Base-by-base conservation (phyloP, 1,284 basidiomycete species). In the Stygiomarasmius scandens region DNA sequence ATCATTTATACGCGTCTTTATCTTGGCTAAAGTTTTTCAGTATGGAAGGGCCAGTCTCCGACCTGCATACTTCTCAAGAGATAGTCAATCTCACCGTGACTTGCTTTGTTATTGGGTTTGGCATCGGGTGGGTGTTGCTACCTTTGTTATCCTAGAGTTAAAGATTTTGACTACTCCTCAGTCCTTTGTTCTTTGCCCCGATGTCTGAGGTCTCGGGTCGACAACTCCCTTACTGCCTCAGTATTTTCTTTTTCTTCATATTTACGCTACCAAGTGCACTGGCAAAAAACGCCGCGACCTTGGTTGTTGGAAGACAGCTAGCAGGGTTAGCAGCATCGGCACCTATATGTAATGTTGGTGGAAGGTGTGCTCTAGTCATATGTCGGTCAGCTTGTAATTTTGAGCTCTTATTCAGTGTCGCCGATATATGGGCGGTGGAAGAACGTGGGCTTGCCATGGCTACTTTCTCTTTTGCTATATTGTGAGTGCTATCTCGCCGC, bases 181-280 rank as follows among this genome's bases (percentile, higher is more conserved):
- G 72, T 23, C 75, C 75, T 11, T 62, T 76, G 24, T 64, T 71
- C 52, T 71, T 75, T 50, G 73, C 73, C 0, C 75, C 75, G 9
- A 61, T 77, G 3, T 75, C 73, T 2, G 87, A 90, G 64, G 70
- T 75, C 19, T 64, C 73, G 29, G 77, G 77, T 10, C 67, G 76
- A 2, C 75, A 76, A 27, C 79, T 80, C 1, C 72, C 86, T 38
- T 87, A 89, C 65, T 70, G 83, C 61, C 62, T 79, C 55, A 76
- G 82, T 47, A 84, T 86, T 64, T 70, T 84, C 64, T 69, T 83
- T 43, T 89, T 85, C 72, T 83, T 81, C 16, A 77, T 80, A 45
- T 85, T 84, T 69, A 83, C 83, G 45, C 74, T 90, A 27, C 87
- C 85, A 2, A 81, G 81, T 55, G 85, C 85, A 1, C 75, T 90